These are phyloP conservation scores for Azolla pinnata DNA, from an alignment of 75 land plant species.

Conservation along the genomic window DNA sequence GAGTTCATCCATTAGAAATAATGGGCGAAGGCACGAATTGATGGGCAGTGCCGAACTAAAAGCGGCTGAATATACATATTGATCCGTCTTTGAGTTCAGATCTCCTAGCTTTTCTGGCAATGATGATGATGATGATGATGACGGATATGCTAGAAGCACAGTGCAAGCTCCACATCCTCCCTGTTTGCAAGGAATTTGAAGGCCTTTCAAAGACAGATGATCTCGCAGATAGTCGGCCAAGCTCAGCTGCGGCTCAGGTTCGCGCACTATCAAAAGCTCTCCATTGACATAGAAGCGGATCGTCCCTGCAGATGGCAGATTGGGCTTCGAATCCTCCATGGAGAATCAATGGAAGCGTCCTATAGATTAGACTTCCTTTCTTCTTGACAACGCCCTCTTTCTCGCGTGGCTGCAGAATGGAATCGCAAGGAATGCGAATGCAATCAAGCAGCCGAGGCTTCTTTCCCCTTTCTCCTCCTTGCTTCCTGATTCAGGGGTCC, in stretches of 20 bases:
- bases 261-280: constrained; percentile 15
- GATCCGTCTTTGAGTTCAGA: constrained; percentile 8
- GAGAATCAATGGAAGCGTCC: too few species aligned
- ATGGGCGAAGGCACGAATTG: constrained; percentile 60
- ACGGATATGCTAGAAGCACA: constrained; percentile 19
- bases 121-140: constrained; percentile 14
- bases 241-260: constrained; percentile 10
- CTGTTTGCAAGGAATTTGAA: constrained; percentile 23
- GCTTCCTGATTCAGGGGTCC: too few species aligned
- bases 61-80: constrained; percentile 14
- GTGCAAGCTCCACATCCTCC: constrained; percentile 38
- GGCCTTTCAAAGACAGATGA: constrained; percentile 13
- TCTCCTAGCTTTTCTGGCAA: constrained; percentile 16
- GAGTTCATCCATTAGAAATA: constrained; percentile 51
- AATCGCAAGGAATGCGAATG: too few species aligned
- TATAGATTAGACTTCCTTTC: too few species aligned
- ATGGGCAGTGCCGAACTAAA: neutral
- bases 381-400: too few species aligned
- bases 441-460: too few species aligned
- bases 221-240: constrained; percentile 23
- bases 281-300: constrained; percentile 26
- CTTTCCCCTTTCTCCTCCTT: too few species aligned
- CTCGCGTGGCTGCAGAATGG: too few species aligned
- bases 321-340: too few species aligned
- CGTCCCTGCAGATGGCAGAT: too few species aligned